Evolutionary conservation across 306 rosid genomes (phyloP).

Genomic region (Begonia masoniana): DNA sequence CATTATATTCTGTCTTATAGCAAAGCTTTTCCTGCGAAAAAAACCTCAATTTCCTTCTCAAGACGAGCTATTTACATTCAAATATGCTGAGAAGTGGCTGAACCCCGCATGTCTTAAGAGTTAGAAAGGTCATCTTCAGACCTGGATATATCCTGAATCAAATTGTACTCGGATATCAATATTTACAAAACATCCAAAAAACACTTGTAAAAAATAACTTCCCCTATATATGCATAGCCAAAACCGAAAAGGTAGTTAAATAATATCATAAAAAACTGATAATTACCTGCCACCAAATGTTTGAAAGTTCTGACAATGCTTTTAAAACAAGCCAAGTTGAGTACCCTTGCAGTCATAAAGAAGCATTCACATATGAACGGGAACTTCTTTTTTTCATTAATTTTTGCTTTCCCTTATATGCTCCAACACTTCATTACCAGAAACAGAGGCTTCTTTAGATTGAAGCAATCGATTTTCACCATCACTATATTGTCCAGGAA

Average conservation of each 20-base stretch:
- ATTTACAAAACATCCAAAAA: not conserved
- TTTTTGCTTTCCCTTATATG: constrained; percentile 25
- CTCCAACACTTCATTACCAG: constrained; percentile 41
- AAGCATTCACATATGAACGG: constrained; percentile 95
- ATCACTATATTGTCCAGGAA: constrained; percentile 27
- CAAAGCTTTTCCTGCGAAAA: constrained; percentile 81
- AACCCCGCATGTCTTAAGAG: constrained; percentile 68
- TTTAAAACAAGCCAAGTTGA: constrained; percentile 88
- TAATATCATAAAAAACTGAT: not conserved
- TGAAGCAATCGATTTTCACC: constrained; percentile 58
- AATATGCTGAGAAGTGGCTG: constrained; percentile 48
- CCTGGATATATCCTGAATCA: constrained; percentile 74
- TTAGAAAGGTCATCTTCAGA: constrained; percentile 72
- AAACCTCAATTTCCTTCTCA: constrained; percentile 79
- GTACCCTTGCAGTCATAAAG: constrained; percentile 98
- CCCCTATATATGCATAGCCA: not conserved
- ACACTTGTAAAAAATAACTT: too few species aligned
- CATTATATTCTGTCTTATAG: constrained; percentile 82
- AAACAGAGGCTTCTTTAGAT: constrained; percentile 87
- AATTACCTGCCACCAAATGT: constrained; percentile 90
- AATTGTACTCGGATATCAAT: constrained; percentile 7
- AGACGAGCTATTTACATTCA: constrained; percentile 61
- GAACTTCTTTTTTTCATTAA: constrained; percentile 47
- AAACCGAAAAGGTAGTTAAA: not conserved
- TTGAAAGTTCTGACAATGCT: constrained; percentile 92